phyloP scores from a whole-genome alignment of 768 basidiomycete species.

The Amanita exitialis region DNA sequence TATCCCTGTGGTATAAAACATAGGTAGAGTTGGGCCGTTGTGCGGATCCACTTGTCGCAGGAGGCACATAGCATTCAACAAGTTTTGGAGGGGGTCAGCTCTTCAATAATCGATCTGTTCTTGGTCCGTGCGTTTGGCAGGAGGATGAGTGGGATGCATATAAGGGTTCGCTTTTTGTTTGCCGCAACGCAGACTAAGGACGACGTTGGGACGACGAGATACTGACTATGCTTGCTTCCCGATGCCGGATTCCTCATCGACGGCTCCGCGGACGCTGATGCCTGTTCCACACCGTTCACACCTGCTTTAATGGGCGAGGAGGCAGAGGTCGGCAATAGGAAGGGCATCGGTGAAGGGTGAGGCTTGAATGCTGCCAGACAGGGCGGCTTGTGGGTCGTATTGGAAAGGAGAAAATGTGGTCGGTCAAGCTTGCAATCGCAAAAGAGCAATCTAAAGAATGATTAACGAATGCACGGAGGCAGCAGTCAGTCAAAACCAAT shows the following conservation, averaged over 20 bases:
- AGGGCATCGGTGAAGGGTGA: no score
- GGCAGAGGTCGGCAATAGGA: no score
- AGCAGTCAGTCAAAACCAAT: no score
- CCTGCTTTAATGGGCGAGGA: no score
- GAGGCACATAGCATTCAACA: conserved; percentile 71
- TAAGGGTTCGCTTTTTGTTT: conserved; percentile 21
- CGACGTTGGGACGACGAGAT: neutral
- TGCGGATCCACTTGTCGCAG: conserved; percentile 81
- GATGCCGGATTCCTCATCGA: conserved; percentile 54
- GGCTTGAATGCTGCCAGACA: no score
- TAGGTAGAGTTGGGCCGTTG: conserved; percentile 82
- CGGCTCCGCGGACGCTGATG: conserved; percentile 59
- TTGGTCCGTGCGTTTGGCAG: conserved; percentile 62
- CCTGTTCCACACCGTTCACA: conserved; percentile 54
- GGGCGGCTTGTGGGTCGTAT: no score
- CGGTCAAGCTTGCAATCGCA: no score
- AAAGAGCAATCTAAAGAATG: no score
- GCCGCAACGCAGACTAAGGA: neutral
- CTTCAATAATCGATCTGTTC: conserved; percentile 65
- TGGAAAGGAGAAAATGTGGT: no score
- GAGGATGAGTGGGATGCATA: conserved; percentile 37
- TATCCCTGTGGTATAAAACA: conserved; percentile 87
- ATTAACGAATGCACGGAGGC: no score
- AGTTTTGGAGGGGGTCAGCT: conserved; percentile 57
- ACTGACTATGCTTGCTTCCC: conserved; percentile 58